A percentile compares a stretch with the other conserved stretches of the same genome.
These are phyloP conservation scores for Eragrostis tef DNA, from an alignment of 202 grass and related monocot species.

Conservation along the genomic window DNA sequence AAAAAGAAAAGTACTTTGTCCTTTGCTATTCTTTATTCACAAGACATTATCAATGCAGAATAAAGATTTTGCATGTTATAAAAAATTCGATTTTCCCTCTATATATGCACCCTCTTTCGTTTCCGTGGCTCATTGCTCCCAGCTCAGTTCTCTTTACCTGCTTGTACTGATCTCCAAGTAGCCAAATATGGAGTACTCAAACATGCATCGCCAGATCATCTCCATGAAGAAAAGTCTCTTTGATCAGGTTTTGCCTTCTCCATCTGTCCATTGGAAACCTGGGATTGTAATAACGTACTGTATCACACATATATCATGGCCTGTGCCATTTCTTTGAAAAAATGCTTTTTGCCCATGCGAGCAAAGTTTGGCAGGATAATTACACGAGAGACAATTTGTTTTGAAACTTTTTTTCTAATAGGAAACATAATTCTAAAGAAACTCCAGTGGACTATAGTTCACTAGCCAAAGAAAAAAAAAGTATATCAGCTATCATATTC, in stretches of 20 bases:
- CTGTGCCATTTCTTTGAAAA: not conserved
- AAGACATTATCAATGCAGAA: constrained; percentile 62
- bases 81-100: constrained; percentile 50
- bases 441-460: not conserved
- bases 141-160: constrained; percentile 40
- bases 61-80: constrained; percentile 59
- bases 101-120: constrained; percentile 50
- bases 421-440: not conserved
- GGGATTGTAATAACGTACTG: constrained; percentile 15
- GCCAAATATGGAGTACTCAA: constrained; percentile 60
- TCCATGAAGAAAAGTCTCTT: constrained; percentile 75
- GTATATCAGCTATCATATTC: constrained; percentile 11
- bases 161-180: constrained; percentile 40
- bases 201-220: constrained; percentile 51
- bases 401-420: constrained; percentile 18
- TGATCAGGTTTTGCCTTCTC: constrained; percentile 66
- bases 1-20: constrained; percentile 45
- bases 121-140: constrained; percentile 40
- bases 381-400: not conserved
- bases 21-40: constrained; percentile 62
- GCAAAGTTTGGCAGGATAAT: constrained; percentile 35
- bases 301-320: not conserved
- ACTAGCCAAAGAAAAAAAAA: constrained; percentile 3
- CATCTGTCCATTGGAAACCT: constrained; percentile 37
- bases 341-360: not conserved